Base-by-base conservation (phyloP, 2,329 filamentous ascomycete genomes). In the Fusarium mundagurra region DNA sequence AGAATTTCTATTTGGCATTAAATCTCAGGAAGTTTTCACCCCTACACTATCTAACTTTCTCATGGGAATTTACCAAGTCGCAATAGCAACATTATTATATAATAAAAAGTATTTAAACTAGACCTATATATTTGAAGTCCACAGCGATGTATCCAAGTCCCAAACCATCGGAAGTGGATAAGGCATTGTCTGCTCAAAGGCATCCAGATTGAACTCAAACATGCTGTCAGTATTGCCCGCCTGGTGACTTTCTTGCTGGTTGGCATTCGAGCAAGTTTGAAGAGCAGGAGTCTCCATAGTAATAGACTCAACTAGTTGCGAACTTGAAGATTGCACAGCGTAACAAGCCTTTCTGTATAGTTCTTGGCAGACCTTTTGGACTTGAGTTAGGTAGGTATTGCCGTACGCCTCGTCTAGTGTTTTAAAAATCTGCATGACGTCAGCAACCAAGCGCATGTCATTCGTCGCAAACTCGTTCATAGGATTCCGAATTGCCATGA, bases 21-120 rank as follows among this genome's bases (percentile, higher is more conserved):
- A 1, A 1, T 31, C 8, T 1, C 11, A 6, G 2, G 8, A 12
- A n/a, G 4, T n/a, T 20, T 7, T 6, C 12, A 12, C 2, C 1
- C 1, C 6, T 3, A 39, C 11, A 12, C 17, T 9, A 2, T 20
- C 10, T 6, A 12, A 7, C 10, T 38, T 38, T 38, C 6, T 18
- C 2, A 6, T 1, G 1, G 18, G 3, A 8, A 18, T 8, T 12
- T 2, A 7, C 10, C 3, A 1, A 31, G 6, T 22, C 6, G 10
- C 20, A 31, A 48, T 20, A 17, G 20, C 7, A 31, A 16, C 1
- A 6, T 16, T 17, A 4, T 22, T 0, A 18, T 33, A 11, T 8
- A 17, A 14, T 16, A 22, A 36, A 17, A 9, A 29, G 13, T 12
- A 14, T 17, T 18, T 4, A 2, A n/a, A n/a, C 8, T 14, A 20